These are phyloP conservation scores for Tylopilus vinaceipallidus DNA, from an alignment of 768 basidiomycete genomes.

Conservation along the genomic window DNA sequence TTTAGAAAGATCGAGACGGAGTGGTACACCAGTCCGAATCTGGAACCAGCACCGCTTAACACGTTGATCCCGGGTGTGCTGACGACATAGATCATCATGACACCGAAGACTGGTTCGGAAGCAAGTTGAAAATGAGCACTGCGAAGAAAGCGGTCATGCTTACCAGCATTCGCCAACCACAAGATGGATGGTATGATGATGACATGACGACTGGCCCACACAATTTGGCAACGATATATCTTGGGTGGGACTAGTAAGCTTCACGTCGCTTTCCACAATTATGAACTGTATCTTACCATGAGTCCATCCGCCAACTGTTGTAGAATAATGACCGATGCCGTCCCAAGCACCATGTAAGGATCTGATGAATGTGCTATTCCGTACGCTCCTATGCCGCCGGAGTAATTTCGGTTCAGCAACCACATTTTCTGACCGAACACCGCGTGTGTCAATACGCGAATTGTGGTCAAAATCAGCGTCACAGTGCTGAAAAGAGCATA, in stretches of 20 bases:
- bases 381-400: conserved; percentile 34
- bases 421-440: conserved; percentile 32
- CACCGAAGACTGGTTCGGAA: background rate
- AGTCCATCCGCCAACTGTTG: conserved; percentile 31
- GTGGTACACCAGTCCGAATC: conserved; percentile 4
- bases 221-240: conserved; percentile 36
- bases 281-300: conserved; percentile 12
- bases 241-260: conserved; percentile 17
- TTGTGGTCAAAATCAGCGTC: conserved; percentile 26
- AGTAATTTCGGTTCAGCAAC: conserved; percentile 31
- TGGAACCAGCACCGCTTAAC: background rate
- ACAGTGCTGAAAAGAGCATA: conserved; percentile 13
- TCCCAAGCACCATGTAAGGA: conserved; percentile 23
- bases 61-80: background rate
- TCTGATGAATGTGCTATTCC: conserved; percentile 18
- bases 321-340: conserved; percentile 21
- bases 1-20: conserved; percentile 6
- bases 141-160: background rate
- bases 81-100: background rate
- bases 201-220: conserved; percentile 23
- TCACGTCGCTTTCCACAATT: background rate
- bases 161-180: conserved; percentile 11
- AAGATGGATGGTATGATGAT: conserved; percentile 10
- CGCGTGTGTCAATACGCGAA: conserved; percentile 17
- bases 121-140: background rate